Evolutionary conservation across 306 rosid species (phyloP), one percentile per base, ranked within the genome.

Genomic region (Vigna angularis): DNA sequence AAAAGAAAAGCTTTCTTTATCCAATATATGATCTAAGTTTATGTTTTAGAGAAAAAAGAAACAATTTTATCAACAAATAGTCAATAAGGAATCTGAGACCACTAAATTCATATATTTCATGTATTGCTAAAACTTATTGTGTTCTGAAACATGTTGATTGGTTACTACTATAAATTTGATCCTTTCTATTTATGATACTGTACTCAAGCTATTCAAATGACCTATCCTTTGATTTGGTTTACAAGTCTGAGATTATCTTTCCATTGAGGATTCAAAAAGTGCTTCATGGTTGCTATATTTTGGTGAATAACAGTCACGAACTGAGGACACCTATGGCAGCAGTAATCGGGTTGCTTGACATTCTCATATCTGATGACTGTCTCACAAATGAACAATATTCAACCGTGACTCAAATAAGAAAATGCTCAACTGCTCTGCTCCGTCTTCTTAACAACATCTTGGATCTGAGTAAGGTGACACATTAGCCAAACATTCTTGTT

Each of bases 321-420:
- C 80, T 96, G 80, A 88, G 99, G 91, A 96, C 99, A 9, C 99
- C 99, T 2, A 96, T 93, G 99, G 99, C 99, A 45, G 99, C 99
- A 22, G 99, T 96, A 66, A 96, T 96, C 44, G 99, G 99, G 56
- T 81, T 96, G 84, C 91, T 96, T 53, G 99, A 96, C 91, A 96
- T 96, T 83, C 98, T 96, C 28, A 93, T 96, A 84, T 88, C 90
- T 13, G 99, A 96, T 81, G 99, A 96, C 66, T 96, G 98, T 81
- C 97, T 93, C 74, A 87, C 97, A 79, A 96, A 90, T 67, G 99
- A 96, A 82, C 99, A 96, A 79, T 93, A 87, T 47, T 75, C 93
- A 9, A 96, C 99, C 6, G 94, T 96, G 52, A 89, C 97, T 59
- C 98, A 96, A 89, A 96, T 96, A 59, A 86, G 99, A 77, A 93